Evolutionary conservation across 768 basidiomycete species (phyloP), one percentile per base, ranked within the genome.

Genomic region (Hortiboletus campestris): DNA sequence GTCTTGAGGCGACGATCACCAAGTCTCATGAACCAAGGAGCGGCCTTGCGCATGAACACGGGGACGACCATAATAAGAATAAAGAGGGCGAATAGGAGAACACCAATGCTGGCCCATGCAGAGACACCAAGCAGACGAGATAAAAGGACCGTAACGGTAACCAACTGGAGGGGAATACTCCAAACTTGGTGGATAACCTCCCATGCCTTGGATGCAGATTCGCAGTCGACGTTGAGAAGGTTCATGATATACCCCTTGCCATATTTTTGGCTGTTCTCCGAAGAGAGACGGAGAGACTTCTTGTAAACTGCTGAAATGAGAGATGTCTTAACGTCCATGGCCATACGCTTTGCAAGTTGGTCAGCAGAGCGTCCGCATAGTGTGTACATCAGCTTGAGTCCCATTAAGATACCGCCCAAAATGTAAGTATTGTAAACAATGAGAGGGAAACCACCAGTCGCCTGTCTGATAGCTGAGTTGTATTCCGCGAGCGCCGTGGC

Each of bases 301-400:
- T 70, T 65, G 57, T 70, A 69, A 47, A 69, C 68, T 14, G 68
- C 68, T 0, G 63, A 65, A 45, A 67, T 60, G 35, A 69, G 66
- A n/a, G 58, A 31, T 19, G 68, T 69, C 57, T 69, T 70, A n/a
- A 70, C 60, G 43, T 68, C 59, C 55, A 70, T 38, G 38, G 59
- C 58, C 61, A 69, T 70, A 29, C 68, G 63, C 58, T 61, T 65
- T 20, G 70, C 66, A 17, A 69, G 55, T 6, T 69, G 68, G 42
- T 69, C 68, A 2, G 69, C 59, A 19, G 68, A 60, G 46, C 68
- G 68, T 22, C 68, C 68, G 44, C 61, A 70, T 22, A 69, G 25
- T 6, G 66, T 62, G 46, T 29, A 61, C n/a, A 60, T 44, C 1
- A 70, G 20, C 52, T 69, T 69, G 54, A 69, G 46, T 28, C 32